A percentile compares a stretch with the other conserved stretches of the same genome.
Conservation (phyloP, 208 protist genomes). For the Tritrichomonas musculus region DNA sequence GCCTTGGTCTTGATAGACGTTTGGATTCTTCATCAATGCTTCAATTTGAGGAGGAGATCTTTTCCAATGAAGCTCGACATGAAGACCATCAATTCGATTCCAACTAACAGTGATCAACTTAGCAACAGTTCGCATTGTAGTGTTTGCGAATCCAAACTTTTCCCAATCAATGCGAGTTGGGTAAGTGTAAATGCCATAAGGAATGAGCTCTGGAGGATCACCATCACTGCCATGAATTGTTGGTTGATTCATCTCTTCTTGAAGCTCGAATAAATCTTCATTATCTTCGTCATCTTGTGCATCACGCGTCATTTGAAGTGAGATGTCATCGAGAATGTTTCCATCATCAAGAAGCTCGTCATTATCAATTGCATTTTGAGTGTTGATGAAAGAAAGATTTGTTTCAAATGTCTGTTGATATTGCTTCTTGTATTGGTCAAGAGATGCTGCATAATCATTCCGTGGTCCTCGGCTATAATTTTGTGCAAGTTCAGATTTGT, state of each 20-base stretch:
- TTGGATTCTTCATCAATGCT: not conserved
- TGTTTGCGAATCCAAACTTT: not conserved
- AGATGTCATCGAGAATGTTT: not conserved
- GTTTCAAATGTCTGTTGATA: constrained; percentile 5
- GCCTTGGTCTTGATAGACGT: not conserved
- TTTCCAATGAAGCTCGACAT: not conserved
- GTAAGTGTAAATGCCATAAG: not conserved
- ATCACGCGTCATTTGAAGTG: not conserved
- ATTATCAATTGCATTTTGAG: not conserved
- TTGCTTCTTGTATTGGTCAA: not conserved
- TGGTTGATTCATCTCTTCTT: not conserved
- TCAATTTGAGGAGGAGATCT: not conserved
- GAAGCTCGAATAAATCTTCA: not conserved
- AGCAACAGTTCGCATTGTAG: not conserved
- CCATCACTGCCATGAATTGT: not conserved
- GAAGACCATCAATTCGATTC: not conserved
- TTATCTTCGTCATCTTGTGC: not conserved
- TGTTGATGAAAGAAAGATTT: not conserved
- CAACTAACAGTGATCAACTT: not conserved
- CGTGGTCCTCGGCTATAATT: not conserved
- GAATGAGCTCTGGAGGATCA: not conserved
- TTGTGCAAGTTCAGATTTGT: not conserved
- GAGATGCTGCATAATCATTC: not conserved
- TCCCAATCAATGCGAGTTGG: not conserved
- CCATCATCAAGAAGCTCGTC: not conserved